These are phyloP conservation scores for Rauvolfia tetraphylla DNA, from an alignment of 257 asterid genomes.

Conservation along the genomic window DNA sequence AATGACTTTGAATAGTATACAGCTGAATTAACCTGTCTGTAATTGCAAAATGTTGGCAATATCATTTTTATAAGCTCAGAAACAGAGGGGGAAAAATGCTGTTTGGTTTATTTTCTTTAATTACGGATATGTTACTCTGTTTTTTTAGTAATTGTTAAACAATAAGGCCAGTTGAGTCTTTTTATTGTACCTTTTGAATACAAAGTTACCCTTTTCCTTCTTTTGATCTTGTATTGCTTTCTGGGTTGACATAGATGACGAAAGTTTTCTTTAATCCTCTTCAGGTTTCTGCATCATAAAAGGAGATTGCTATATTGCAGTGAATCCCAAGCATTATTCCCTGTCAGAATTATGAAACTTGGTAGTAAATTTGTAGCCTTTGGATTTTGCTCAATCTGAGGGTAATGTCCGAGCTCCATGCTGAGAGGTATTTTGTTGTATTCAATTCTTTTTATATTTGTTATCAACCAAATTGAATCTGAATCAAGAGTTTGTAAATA, in stretches of 20 bases:
- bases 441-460: slow-evolving; percentile 16
- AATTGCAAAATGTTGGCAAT: not conserved
- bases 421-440: slow-evolving; percentile 33
- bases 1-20: not conserved
- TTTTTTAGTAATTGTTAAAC: not conserved
- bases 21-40: not conserved
- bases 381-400: slow-evolving; percentile 21
- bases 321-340: slow-evolving; percentile 11
- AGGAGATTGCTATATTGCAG: slow-evolving; percentile 14
- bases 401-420: slow-evolving; percentile 15
- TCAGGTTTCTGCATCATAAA: slow-evolving; percentile 1
- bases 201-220: not conserved
- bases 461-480: slow-evolving; percentile 12
- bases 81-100: too few relatives aligned
- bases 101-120: not conserved
- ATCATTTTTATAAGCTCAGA: not conserved
- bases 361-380: slow-evolving; percentile 17
- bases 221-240: slow-evolving; percentile 2
- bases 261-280: slow-evolving; percentile 2
- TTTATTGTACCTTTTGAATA: not conserved
- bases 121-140: not conserved
- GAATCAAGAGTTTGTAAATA: slow-evolving; percentile 27
- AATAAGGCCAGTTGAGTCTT: not conserved
- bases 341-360: slow-evolving; percentile 8
- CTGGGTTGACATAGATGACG: slow-evolving; percentile 2